phyloP scores from a whole-genome alignment of 768 basidiomycete genomes.

The Hygrocybe coccinea region DNA sequence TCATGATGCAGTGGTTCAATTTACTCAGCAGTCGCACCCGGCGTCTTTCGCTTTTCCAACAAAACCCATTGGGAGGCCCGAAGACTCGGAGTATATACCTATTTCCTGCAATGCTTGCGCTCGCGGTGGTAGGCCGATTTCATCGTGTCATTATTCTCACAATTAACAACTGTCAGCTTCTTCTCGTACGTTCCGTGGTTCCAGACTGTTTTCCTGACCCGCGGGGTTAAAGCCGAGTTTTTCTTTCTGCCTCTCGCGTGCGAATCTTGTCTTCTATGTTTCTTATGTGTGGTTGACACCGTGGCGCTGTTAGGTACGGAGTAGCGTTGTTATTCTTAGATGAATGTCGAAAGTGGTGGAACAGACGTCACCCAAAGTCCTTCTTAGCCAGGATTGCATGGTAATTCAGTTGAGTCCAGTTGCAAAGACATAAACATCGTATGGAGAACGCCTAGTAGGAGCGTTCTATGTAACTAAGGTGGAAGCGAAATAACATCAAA shows the following conservation, averaged over 20 bases:
- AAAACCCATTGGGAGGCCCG: conserved; percentile 36
- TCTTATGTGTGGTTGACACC: conserved; percentile 3
- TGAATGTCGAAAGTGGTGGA: conserved; percentile 22
- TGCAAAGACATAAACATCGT: too few species aligned
- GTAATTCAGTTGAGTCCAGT: too few species aligned
- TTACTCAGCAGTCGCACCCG: conserved; percentile 54
- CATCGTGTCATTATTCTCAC: conserved; percentile 16
- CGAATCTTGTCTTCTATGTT: conserved; percentile 24
- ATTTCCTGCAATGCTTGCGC: conserved; percentile 45
- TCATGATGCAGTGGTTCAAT: conserved; percentile 61
- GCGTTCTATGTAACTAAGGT: too few species aligned
- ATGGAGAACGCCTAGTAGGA: too few species aligned
- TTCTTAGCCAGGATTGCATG: conserved; percentile 18
- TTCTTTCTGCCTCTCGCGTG: conserved; percentile 52
- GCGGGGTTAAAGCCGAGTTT: conserved; percentile 39
- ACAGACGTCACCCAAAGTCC: conserved; percentile 21
- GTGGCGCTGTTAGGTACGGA: background rate
- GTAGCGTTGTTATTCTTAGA: conserved; percentile 16
- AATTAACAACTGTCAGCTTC: conserved; percentile 26
- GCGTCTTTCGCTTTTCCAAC: conserved; percentile 50
- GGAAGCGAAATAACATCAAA: too few species aligned
- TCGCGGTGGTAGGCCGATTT: conserved; percentile 41
- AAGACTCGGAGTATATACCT: conserved; percentile 38
- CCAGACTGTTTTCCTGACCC: conserved; percentile 48
- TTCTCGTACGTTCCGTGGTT: conserved; percentile 42